Evolutionary conservation across 2,329 filamentous ascomycete species (phyloP).

Genomic region (Metarhizium rileyi): DNA sequence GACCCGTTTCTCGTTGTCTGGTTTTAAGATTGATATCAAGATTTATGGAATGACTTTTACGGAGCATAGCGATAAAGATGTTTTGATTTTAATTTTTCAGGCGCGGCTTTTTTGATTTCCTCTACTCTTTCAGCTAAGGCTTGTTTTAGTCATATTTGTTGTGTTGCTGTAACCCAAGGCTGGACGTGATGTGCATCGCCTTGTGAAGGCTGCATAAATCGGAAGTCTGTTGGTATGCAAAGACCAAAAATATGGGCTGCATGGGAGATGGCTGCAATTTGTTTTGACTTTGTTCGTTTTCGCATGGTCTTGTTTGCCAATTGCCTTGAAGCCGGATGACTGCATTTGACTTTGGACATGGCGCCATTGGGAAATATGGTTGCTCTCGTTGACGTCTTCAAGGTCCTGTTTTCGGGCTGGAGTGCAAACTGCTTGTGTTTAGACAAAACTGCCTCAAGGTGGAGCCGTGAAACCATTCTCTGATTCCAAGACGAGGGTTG

Average conservation of each 20-base stretch:
- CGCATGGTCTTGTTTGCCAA: neutral
- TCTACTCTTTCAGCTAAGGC: neutral
- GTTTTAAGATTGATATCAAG: slow-evolving; percentile 12
- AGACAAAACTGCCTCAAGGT: neutral
- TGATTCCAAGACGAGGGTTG: neutral
- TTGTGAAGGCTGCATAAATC: neutral
- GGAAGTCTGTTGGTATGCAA: neutral
- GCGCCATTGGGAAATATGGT: neutral
- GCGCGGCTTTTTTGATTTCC: slow-evolving; percentile 1
- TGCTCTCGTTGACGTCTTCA: neutral
- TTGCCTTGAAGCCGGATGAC: neutral
- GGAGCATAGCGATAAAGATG: slow-evolving; percentile 33
- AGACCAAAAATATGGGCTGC: neutral
- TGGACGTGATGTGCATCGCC: neutral
- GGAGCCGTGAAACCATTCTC: neutral
- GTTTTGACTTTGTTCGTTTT: neutral
- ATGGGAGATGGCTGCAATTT: neutral
- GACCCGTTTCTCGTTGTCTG: slow-evolving; percentile 2
- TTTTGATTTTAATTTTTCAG: slow-evolving; percentile 14
- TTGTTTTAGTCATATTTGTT: neutral
- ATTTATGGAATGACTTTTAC: slow-evolving; percentile 14
- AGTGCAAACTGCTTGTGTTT: neutral
- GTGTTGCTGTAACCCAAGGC: neutral
- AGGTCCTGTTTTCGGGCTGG: neutral
- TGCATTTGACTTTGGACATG: neutral